Percentiles rank a stretch among this genome's conserved stretches.
These are phyloP conservation scores for Exophiala viscosa DNA, from an alignment of 2,329 filamentous ascomycete species.

Conservation along the genomic window DNA sequence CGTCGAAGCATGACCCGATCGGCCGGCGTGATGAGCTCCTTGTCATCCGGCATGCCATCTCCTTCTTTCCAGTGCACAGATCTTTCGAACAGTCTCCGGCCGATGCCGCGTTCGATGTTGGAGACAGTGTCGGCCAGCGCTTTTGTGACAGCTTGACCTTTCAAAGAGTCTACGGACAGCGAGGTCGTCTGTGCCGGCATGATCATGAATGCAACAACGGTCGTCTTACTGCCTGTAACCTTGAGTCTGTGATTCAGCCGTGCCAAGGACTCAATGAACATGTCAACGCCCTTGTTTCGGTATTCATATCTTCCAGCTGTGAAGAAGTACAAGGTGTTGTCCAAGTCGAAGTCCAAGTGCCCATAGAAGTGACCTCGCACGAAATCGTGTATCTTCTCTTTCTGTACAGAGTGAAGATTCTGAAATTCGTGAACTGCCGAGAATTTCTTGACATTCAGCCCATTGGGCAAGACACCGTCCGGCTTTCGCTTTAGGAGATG, in stretches of 20 bases:
- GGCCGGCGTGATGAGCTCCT: slow-evolving; percentile 86
- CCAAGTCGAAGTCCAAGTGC: slow-evolving; percentile 93
- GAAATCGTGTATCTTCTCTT: slow-evolving; percentile 98
- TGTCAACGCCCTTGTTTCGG: slow-evolving; percentile 97
- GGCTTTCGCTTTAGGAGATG: slow-evolving; percentile 96
- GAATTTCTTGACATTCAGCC: slow-evolving; percentile 97
- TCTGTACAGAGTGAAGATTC: slow-evolving; percentile 92
- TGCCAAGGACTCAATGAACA: slow-evolving; percentile 97
- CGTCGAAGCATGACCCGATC: slow-evolving; percentile 90
- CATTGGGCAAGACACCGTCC: slow-evolving; percentile 92
- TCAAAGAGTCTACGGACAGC: slow-evolving; percentile 89
- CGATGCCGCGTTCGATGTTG: slow-evolving; percentile 87
- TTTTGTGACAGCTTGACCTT: slow-evolving; percentile 96
- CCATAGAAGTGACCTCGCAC: slow-evolving; percentile 98
- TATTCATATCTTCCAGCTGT: slow-evolving; percentile 96
- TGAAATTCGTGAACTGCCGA: slow-evolving; percentile 98
- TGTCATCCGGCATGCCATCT: slow-evolving; percentile 88
- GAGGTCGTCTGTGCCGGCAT: slow-evolving; percentile 97
- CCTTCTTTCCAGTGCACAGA: slow-evolving; percentile 95
- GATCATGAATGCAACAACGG: slow-evolving; percentile 95
- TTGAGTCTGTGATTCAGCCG: slow-evolving; percentile 93
- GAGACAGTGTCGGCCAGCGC: slow-evolving; percentile 89
- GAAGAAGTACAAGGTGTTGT: slow-evolving; percentile 97
- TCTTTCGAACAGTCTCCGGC: slow-evolving; percentile 89
- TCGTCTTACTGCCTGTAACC: slow-evolving; percentile 77